Conservation (phyloP, 495 filamentous ascomycete species). For the Pyrenula massariospora region DNA sequence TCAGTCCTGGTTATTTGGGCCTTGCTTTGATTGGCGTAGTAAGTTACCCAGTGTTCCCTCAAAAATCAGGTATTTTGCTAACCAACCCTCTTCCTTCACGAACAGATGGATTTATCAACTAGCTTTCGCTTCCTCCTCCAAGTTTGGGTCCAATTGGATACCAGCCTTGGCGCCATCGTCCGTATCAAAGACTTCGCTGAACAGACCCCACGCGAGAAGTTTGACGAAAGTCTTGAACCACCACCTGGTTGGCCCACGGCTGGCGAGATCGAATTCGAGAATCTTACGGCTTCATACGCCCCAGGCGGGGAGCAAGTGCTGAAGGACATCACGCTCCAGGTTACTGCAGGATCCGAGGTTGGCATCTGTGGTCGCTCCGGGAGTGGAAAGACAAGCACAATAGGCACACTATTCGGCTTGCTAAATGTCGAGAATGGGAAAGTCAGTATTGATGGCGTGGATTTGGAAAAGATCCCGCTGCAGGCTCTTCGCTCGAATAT, state of each 20-base stretch:
- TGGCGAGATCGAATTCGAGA: constrained; percentile 34
- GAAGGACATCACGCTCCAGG: constrained; percentile 36
- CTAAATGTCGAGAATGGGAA: constrained; percentile 30
- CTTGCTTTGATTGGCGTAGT: background rate
- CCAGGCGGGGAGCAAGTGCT: constrained; percentile 34
- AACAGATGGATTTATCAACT: constrained; percentile 23
- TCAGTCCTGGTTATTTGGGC: background rate
- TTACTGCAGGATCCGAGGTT: constrained; percentile 38
- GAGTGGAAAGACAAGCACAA: constrained; percentile 46
- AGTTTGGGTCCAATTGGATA: constrained; percentile 21
- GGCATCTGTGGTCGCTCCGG: constrained; percentile 53
- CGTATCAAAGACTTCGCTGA: constrained; percentile 19
- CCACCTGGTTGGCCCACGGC: constrained; percentile 33
- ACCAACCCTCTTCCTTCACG: constrained; percentile 27
- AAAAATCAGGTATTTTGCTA: too few species aligned
- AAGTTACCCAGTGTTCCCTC: too few species aligned
- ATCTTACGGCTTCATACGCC: constrained; percentile 37
- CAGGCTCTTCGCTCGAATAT: background rate
- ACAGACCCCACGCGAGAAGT: constrained; percentile 11
- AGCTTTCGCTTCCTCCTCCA: constrained; percentile 12
- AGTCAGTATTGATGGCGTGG: constrained; percentile 41
- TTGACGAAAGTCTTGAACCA: constrained; percentile 28
- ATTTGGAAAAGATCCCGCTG: constrained; percentile 33
- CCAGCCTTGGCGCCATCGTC: constrained; percentile 23
- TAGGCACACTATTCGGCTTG: constrained; percentile 44